These are phyloP conservation scores for Pestalotiopsis sp. DNA, from an alignment of 2,329 filamentous ascomycete genomes.

Conservation along the genomic window DNA sequence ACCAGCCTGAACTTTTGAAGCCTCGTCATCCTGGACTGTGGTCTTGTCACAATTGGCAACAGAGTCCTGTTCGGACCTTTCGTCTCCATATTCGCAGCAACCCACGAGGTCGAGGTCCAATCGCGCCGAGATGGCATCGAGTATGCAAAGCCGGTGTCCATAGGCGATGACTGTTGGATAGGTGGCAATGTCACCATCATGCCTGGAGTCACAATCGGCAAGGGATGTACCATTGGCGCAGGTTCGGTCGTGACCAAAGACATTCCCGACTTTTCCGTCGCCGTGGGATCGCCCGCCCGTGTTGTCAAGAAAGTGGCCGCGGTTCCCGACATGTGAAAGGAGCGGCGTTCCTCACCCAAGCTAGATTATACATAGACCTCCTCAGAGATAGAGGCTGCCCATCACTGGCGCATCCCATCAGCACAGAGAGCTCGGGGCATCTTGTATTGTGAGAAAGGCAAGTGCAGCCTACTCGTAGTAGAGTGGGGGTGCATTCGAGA, in stretches of 20 bases:
- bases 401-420: no score
- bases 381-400: no score
- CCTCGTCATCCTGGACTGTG: constrained; percentile 71
- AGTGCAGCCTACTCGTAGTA: no score
- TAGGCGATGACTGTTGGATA: constrained; percentile 58
- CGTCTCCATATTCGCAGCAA: constrained; percentile 69
- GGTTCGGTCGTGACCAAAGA: constrained; percentile 50
- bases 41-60: constrained; percentile 66
- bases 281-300: constrained; percentile 47
- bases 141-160: constrained; percentile 45
- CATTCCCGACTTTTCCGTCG: constrained; percentile 48
- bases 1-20: constrained; percentile 24
- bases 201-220: constrained; percentile 53
- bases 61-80: constrained; percentile 72
- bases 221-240: constrained; percentile 51
- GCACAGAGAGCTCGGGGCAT: no score
- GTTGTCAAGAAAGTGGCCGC: constrained; percentile 33
- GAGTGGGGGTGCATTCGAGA: no score
- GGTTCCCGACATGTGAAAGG: neutral
- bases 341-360: neutral
- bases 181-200: constrained; percentile 50
- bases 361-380: neutral
- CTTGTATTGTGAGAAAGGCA: no score
- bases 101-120: constrained; percentile 66
- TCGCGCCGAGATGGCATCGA: constrained; percentile 47